These are phyloP conservation scores for Galerina sulciceps DNA, from an alignment of 768 basidiomycete species.

Conservation along the genomic window DNA sequence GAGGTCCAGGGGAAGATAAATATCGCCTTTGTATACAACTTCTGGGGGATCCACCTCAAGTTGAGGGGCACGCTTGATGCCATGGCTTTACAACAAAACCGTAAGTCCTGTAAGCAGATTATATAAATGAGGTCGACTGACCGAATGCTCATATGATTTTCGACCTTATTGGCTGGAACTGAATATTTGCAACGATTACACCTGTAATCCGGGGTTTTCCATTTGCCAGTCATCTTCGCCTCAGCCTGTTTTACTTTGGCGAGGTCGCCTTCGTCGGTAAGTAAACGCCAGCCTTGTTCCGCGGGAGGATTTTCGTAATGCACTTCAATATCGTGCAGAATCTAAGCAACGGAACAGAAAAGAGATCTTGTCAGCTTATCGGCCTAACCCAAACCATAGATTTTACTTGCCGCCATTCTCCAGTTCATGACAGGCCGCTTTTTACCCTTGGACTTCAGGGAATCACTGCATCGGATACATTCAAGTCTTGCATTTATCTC, in stretches of 20 bases:
- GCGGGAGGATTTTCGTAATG: slow-evolving; percentile 22
- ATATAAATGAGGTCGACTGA: not conserved
- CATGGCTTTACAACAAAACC: not conserved
- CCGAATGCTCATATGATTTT: not conserved
- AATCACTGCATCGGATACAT: slow-evolving; percentile 28
- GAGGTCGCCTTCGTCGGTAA: slow-evolving; percentile 14
- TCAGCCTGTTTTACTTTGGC: slow-evolving; percentile 10
- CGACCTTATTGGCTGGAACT: not conserved
- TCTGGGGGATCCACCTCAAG: not conserved
- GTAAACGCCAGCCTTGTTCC: slow-evolving; percentile 12
- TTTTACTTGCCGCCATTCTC: slow-evolving; percentile 31
- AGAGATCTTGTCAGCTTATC: not conserved
- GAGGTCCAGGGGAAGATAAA: slow-evolving; percentile 6
- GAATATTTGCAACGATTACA: not conserved
- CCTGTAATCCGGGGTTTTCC: not conserved
- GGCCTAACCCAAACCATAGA: not conserved
- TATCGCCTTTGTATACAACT: not conserved
- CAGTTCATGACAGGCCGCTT: slow-evolving; percentile 33
- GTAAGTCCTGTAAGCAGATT: not conserved
- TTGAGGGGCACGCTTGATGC: not conserved
- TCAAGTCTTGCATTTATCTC: slow-evolving; percentile 29
- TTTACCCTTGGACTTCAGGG: slow-evolving; percentile 11
- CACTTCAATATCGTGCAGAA: slow-evolving; percentile 30
- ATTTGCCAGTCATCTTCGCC: not conserved
- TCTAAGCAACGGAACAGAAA: slow-evolving; percentile 13